phyloP scores from a whole-genome alignment of 2,329 filamentous ascomycete species.

The Lachnellula subtilissima region DNA sequence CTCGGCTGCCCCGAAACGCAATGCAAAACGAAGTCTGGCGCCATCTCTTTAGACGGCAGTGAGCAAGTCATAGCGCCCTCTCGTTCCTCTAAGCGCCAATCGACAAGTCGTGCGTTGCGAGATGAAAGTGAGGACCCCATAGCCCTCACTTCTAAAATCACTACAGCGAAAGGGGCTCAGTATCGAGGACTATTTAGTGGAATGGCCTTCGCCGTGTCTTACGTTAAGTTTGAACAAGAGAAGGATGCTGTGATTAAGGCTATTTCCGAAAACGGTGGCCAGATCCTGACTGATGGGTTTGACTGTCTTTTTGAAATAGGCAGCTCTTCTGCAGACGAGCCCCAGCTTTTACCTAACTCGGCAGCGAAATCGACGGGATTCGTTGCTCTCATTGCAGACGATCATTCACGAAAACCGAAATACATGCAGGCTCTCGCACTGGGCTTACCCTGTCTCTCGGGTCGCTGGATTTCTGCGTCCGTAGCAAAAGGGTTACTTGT shows the following conservation, averaged over 20 bases:
- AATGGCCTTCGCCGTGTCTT: slow-evolving; percentile 87
- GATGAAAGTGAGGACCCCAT: slow-evolving; percentile 25
- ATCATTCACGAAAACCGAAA: slow-evolving; percentile 80
- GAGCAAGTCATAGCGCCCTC: slow-evolving; percentile 4
- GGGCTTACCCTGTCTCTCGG: slow-evolving; percentile 78
- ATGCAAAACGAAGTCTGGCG: slow-evolving; percentile 4
- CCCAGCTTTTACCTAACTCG: slow-evolving; percentile 49
- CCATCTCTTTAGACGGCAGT: not conserved
- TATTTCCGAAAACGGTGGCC: slow-evolving; percentile 68
- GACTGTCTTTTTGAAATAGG: slow-evolving; percentile 63
- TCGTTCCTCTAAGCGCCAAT: slow-evolving; percentile 21
- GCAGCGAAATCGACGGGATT: slow-evolving; percentile 61
- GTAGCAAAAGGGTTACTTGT: slow-evolving; percentile 56
- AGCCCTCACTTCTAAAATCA: slow-evolving; percentile 5
- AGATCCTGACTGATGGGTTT: slow-evolving; percentile 69
- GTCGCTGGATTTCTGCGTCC: slow-evolving; percentile 75
- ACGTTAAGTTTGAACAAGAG: slow-evolving; percentile 49
- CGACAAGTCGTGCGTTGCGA: not conserved
- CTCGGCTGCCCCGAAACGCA: not conserved
- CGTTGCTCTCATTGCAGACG: slow-evolving; percentile 78
- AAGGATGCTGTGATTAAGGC: slow-evolving; percentile 54
- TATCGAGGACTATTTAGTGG: slow-evolving; percentile 56
- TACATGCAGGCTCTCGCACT: slow-evolving; percentile 93
- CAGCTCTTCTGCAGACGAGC: slow-evolving; percentile 9
- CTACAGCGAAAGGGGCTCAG: not conserved